Evolutionary conservation across 495 filamentous ascomycete species (phyloP), one percentile per base, ranked within the genome.

Genomic region (Neurospora sp.): DNA sequence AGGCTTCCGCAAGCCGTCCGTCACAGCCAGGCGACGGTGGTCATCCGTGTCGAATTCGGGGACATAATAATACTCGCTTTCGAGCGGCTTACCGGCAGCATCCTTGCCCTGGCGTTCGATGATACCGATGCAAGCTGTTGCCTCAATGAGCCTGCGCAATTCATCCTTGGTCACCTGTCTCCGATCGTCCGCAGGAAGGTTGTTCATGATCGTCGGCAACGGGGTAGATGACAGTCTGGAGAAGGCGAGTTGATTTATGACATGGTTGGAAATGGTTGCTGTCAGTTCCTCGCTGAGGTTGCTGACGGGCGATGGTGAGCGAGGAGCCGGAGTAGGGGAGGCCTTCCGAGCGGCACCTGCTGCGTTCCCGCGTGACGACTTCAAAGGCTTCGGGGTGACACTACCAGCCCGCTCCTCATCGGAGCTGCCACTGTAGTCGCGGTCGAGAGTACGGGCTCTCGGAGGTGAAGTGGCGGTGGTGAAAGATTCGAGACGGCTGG

Each of bases 11-110:
- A 97, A 83, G 71, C 93, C 91, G 75, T 93, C 89, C 10, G 93
- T 93, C 44, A 97, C 93, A n/a, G 93, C 89, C 73, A 93, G 86
- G 69, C 93, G 88, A 68, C 96, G 87, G 76, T 89, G 88, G n/a
- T 88, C 85, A 75, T 99, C 93, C 2, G 84, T 85, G 79, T 99
- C 96, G 78, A 89, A 86, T 79, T 99, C 96, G 3, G 95, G 91
- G n/a, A 98, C 87, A 79, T 99, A 99, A 79, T 98, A 98, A 78
- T 94, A 99, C 82, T 99, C 94, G 83, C 90, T 94, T 85, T 99
- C 95, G 11, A 99, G 88, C 8, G 90, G 86, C 84, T 97, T 94
- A 74, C 96, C 96, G 0, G 96, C 96, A 18, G 96, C 96, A 83
- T 99, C 96, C 80, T 98, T 99, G 78, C 96, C 96, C 79, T 94